Evolutionary conservation across 495 filamentous ascomycete species (phyloP), one percentile per base, ranked within the genome.

Genomic region (Penicillium verhagenii): DNA sequence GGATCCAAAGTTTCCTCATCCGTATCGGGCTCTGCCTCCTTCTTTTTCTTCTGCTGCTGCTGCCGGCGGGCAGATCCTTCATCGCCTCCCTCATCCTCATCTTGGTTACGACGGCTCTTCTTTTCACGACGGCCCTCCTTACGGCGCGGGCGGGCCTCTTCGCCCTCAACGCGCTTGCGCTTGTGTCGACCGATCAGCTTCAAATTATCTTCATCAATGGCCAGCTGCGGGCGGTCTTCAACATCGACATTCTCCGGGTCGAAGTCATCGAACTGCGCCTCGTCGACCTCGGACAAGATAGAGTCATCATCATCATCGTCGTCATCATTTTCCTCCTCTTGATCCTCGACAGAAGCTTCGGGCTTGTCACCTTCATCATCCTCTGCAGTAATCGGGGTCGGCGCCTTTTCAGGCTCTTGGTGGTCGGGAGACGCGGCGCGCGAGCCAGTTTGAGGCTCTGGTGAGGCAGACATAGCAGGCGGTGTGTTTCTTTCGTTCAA

Each of bases 251-350:
- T 84, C 51, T 79, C 81, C 0, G 88, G 88, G 63, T 97, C 91
- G 71, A 96, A 96, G 60, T 96, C 85, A 42, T 89, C 86, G 71
- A 99, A 96, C 67, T 95, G 86, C 42, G 87, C 88, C 67, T 97
- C 94, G 70, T 97, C 95, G 60, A 98, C 87, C 68, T 98, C 94
- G 9, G 92, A 97, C 14, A 96, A 82, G 49, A 89, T 82, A n/a
- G 89, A 91, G 37, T 60, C 63, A 7, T 66, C 59, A 13, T 64
- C 63, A 10, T 62, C 55, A 1, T 57, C 56, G 11, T 65, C 52
- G 6, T 53, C 60, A 10, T 52, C 58, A 11, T 18, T 35, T 16
- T 46, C 49, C 3, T 57, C 37, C 3, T 39, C 38, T 2, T 55
- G 39, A 8, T 51, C 60, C 6, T 58, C 57, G 10, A 13, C 20